Evolutionary conservation across 805 yeast genomes (phyloP), one percentile per base, ranked within the genome.

Genomic region (Candida easanensis): DNA sequence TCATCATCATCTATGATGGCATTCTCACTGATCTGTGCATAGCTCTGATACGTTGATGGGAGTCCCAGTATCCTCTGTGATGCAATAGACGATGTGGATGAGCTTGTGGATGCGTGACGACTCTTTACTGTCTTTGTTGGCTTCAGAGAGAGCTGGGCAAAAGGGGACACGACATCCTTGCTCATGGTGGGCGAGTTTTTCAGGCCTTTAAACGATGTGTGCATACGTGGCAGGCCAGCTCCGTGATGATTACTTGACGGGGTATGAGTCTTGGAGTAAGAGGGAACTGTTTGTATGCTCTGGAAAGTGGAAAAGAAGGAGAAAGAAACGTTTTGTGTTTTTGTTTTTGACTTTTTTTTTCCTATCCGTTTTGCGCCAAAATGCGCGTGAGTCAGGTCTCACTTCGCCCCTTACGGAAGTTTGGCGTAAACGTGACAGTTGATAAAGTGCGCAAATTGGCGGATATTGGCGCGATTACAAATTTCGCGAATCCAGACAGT

Each of bases 1-100:
- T 46, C 50, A 14, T 45, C 50, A 36, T 54, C 59, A 38, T 52
- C 58, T 5, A 46, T 17, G 20, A 54, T 46, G 9, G 56, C 56
- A 22, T 46, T 45, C 22, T 56, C 59, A n/a, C 37, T 23, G 14
- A 39, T 38, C 13, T 39, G 32, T 3, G 37, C 41, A 20, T 37
- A 42, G 22, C 15, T 19, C 22, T 37, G 45, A 32, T 38, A 38
- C 4, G 36, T 21, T 15, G 23, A 5, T 17, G 35, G 42, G 9
- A 42, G 31, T 8, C 32, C 33, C 10, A 38, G 18, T 16, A 33
- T 26, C 18, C 39, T 39, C 17, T 39, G 44, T 10, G 48, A 22
- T 7, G 32, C 38, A 15, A 16, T n/a, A 3, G 48, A 44, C 1
- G 48, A 39, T 4, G 38, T 36, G 6, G 42, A 38, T 3, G 48